Percentiles rank a stretch among this genome's conserved stretches.
These are phyloP conservation scores for Globisporangium viniferum DNA, from an alignment of 352 stramenopile species.

Conservation along the genomic window DNA sequence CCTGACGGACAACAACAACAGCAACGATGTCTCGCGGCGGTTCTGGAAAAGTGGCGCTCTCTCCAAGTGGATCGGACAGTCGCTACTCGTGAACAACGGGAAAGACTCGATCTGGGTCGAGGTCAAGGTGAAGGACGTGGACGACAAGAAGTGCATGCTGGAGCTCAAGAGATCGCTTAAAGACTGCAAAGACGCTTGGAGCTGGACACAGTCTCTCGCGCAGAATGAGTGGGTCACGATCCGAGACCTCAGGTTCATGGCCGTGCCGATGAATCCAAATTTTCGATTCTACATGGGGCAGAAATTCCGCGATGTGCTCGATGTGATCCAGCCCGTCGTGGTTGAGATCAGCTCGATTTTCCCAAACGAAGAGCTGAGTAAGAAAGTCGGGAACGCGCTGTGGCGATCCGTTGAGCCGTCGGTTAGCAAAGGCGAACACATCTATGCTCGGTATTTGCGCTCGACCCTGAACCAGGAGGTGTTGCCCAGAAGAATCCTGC, in stretches of 20 bases:
- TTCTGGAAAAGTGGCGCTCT: constrained; percentile 36
- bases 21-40: constrained; percentile 31
- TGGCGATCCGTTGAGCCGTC: constrained; percentile 53
- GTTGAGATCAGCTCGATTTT: constrained; percentile 76
- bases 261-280: constrained; percentile 46
- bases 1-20: constrained; percentile 34
- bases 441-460: constrained; percentile 72
- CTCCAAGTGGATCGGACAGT: constrained; percentile 52
- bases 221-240: constrained; percentile 51
- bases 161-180: constrained; percentile 56
- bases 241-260: constrained; percentile 47
- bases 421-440: constrained; percentile 59
- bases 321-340: constrained; percentile 58
- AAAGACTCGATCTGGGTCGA: constrained; percentile 73
- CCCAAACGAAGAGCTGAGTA: constrained; percentile 56
- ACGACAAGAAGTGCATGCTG: constrained; percentile 65
- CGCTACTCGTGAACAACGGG: constrained; percentile 64
- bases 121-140: constrained; percentile 46
- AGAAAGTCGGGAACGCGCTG: constrained; percentile 48
- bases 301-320: constrained; percentile 55
- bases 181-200: constrained; percentile 24
- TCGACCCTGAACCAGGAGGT: constrained; percentile 57
- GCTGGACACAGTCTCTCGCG: constrained; percentile 39
- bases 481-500: constrained; percentile 1
- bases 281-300: constrained; percentile 69